Evolutionary conservation across 1,284 basidiomycete genomes (phyloP), one percentile per base, ranked within the genome.

Genomic region (Naganishia sp.): DNA sequence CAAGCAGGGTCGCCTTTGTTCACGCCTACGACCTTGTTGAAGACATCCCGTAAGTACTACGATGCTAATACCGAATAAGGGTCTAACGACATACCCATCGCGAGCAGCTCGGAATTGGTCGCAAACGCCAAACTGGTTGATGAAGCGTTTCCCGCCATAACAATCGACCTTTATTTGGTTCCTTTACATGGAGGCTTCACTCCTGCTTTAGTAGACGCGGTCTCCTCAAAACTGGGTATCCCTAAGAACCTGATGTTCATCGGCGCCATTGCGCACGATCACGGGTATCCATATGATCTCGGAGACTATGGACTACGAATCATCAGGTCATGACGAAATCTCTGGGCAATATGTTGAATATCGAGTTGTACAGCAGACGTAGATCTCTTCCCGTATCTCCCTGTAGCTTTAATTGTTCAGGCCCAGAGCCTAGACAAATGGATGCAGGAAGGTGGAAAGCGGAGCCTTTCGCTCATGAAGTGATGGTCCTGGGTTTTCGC

Each of bases 11-110:
- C 52, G 74, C 74, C 58, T 67, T 79, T 53, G 74, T 78, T 5
- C 77, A 79, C 57, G 77, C 73, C 63, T 79, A 76, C 69, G 68
- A 71, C 28, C 39, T 67, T 41, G 72, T 75, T 51, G 73, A 74
- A 1, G 69, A 69, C 3, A 76, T 79, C 41, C 77, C 77, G 35
- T 53, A 35, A 54, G 51, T n/a, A 11, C 7, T 3, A 11, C 43
- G 50, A 23, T 39, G 13, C 7, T 10, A 2, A 39, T 5, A 39
- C 13, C 35, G 10, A 13, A 39, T 39, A 6, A 28, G 31, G 25
- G 9, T 15, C 46, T 21, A 11, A 23, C 25, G 21, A n/a, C 32
- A 45, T 4, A 45, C 23, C 25, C 45, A 13, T 10, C 25, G 25
- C 9, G 41, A 15, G 2, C 15, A 63, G 58, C 0, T 72, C 73